Base-by-base conservation (phyloP, 768 basidiomycete genomes). In the Pleurotus giganteus region DNA sequence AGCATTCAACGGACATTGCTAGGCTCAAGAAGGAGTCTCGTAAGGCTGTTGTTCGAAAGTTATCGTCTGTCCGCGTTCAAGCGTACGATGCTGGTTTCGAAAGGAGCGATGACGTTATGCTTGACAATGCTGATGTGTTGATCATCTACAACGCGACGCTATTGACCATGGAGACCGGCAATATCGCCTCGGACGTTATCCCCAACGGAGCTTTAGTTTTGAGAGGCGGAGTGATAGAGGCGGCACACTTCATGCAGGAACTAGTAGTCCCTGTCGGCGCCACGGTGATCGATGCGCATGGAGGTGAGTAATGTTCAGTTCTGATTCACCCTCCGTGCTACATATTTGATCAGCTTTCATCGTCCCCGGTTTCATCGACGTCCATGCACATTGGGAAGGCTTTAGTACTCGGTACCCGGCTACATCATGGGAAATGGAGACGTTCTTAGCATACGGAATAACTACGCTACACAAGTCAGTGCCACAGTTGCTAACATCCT, bases 401-500 rank as follows among this genome's bases (percentile, higher is more conserved):
- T 79, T 81, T 55, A 59, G 31, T 0, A 76, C 71, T 27, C 71
- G 71, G 28, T 80, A 81, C 59, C 88, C 88, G 0, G 77, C 85
- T 5, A 75, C 74, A 41, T 88, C 86, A 8, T 90, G 88, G 86
- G 87, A 89, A 61, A 74, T 86, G 73, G 78, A 85, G 63, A 81
- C 85, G 0, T 88, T 89, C 79, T 75, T 90, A 27, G 84, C 87
- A 0, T 89, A 87, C 60, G 88, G 88, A 19, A 79, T 89, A 3
- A 89, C 88, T 1, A 89, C 88, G 2, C 60, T 89, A 55, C 88
- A 89, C 72, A 90, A 89, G 87, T 89, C 57, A 54, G 76, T 68
- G 26, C n/a, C 12, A 21, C 17, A 21, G 21, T 11, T 24, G 24
- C n/a, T n/a, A 49, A 13, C 42, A 4, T 42, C 26, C 2, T 19